A percentile compares a stretch with the other conserved stretches of the same genome.
These are phyloP conservation scores for Diplodia sapinea DNA, from an alignment of 2,329 filamentous ascomycete genomes.

Conservation along the genomic window DNA sequence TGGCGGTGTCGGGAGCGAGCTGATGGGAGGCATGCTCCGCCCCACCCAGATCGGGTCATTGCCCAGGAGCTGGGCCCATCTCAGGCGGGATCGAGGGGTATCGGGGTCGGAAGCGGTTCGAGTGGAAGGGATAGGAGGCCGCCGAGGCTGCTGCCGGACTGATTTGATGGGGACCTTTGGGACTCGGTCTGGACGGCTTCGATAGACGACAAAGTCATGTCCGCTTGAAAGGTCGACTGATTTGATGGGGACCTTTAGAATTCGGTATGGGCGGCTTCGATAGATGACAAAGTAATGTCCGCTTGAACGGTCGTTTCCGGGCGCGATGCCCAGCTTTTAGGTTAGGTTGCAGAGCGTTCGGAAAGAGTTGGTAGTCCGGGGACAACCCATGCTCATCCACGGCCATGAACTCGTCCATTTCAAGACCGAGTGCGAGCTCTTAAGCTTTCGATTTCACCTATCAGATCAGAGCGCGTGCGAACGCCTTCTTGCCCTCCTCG, in stretches of 20 bases:
- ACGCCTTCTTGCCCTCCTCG: slow-evolving; percentile 45
- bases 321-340: background rate
- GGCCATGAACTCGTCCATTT: background rate
- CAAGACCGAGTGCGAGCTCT: too few relatives aligned
- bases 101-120: too few relatives aligned
- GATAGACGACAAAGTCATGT: slow-evolving; percentile 17
- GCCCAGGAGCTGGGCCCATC: too few relatives aligned
- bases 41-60: too few relatives aligned
- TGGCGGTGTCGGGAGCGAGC: too few relatives aligned
- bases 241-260: background rate
- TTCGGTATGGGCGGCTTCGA: background rate
- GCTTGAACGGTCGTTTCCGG: background rate
- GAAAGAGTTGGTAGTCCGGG: slow-evolving; percentile 1
- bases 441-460: too few relatives aligned
- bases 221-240: background rate
- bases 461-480: slow-evolving; percentile 38
- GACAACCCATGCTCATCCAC: slow-evolving; percentile 14
- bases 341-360: too few relatives aligned
- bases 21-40: too few relatives aligned
- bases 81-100: too few relatives aligned
- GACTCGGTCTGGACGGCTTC: background rate
- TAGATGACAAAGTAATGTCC: slow-evolving; percentile 8
- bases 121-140: too few relatives aligned
- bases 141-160: slow-evolving; percentile 5
- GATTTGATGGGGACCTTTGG: slow-evolving; percentile 3